phyloP scores from a whole-genome alignment of 2,329 filamentous ascomycete genomes.

The Exophiala alcalophila region DNA sequence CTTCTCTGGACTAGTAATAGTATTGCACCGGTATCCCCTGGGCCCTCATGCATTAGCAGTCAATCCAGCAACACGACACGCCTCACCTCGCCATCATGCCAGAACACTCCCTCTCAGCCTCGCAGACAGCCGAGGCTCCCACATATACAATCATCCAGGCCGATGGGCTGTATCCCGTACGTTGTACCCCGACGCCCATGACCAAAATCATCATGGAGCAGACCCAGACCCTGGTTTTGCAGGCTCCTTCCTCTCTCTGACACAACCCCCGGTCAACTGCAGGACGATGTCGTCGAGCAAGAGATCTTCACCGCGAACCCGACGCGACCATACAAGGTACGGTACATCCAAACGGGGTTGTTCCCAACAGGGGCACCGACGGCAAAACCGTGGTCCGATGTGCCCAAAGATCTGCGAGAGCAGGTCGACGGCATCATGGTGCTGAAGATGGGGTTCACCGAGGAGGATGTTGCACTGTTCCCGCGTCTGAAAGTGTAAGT shows the following conservation, averaged over 20 bases:
- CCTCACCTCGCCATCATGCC: no score
- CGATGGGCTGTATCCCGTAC: slow-evolving; percentile 28
- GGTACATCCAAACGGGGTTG: slow-evolving; percentile 21
- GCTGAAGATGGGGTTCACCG: slow-evolving; percentile 27
- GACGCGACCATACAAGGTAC: slow-evolving; percentile 21
- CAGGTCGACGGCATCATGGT: slow-evolving; percentile 28
- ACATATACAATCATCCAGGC: slow-evolving; percentile 29
- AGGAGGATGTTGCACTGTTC: slow-evolving; percentile 23
- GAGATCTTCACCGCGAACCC: slow-evolving; percentile 23
- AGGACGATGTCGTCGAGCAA: slow-evolving; percentile 27
- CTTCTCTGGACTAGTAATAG: no score
- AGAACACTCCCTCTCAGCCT: no score
- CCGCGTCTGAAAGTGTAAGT: slow-evolving; percentile 28
- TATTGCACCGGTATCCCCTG: no score
- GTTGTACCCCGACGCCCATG: not conserved
- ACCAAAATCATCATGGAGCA: not conserved
- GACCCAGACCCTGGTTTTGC: no score
- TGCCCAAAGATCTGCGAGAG: slow-evolving; percentile 23
- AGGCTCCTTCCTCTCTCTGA: not conserved
- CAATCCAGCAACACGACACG: no score
- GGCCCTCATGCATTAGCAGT: no score
- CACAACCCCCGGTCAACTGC: not conserved
- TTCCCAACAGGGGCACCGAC: slow-evolving; percentile 20
- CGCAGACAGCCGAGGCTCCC: slow-evolving; percentile 4
- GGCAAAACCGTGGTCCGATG: slow-evolving; percentile 23